A percentile compares a stretch with the other conserved stretches of the same genome.
Conservation (phyloP, 495 filamentous ascomycete species). For the Aspergillus asperescens region DNA sequence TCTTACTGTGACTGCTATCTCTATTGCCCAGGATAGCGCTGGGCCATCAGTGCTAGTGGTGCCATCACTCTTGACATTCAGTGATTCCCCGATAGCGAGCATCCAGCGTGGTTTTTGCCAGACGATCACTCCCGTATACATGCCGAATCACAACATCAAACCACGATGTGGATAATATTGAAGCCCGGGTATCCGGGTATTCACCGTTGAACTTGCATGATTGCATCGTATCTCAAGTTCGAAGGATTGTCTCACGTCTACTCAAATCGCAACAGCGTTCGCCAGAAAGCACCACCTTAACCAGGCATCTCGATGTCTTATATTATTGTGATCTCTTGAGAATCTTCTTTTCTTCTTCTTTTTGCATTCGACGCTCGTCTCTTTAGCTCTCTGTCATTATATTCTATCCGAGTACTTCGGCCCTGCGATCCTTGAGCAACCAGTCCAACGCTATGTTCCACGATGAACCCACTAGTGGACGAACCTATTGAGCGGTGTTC, state of each 20-base stretch:
- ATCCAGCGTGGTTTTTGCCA: neutral
- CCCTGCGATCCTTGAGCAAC: neutral
- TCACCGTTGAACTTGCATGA: no score
- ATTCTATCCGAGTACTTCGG: neutral
- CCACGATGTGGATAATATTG: no score
- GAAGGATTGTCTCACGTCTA: no score
- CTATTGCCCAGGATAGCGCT: neutral
- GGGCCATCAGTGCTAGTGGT: neutral
- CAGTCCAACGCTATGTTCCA: neutral
- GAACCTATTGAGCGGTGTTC: no score
- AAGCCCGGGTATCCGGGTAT: no score
- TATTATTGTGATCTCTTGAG: no score
- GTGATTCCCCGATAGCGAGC: neutral
- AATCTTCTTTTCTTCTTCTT: neutral
- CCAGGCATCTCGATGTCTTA: no score
- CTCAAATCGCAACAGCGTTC: no score
- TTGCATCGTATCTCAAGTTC: no score
- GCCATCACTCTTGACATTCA: neutral
- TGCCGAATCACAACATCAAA: neutral
- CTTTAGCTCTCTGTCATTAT: neutral
- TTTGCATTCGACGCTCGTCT: neutral
- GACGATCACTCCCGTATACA: neutral
- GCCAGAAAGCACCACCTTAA: no score
- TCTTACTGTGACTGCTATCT: neutral
- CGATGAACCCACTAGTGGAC: no score